Conservation (phyloP, 768 basidiomycete species). For the Neoboletus brunneissimus region DNA sequence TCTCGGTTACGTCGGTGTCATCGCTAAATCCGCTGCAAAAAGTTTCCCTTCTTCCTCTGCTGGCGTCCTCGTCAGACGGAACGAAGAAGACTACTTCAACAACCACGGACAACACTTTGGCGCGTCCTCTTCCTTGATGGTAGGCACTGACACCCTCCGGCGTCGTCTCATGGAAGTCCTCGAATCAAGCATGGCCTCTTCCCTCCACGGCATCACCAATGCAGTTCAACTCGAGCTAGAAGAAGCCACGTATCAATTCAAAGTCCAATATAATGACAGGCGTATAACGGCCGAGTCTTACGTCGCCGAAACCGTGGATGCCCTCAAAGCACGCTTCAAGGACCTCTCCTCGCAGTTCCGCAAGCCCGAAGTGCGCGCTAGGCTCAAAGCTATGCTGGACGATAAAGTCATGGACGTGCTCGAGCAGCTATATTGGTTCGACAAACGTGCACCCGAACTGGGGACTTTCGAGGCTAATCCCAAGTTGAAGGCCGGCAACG, state of each 20-base stretch:
- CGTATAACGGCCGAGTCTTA: constrained; percentile 94
- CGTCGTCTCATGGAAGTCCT: constrained; percentile 94
- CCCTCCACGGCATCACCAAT: constrained; percentile 93
- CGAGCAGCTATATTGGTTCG: constrained; percentile 96
- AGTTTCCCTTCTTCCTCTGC: constrained; percentile 46
- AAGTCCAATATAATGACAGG: constrained; percentile 96
- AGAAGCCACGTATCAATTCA: constrained; percentile 98
- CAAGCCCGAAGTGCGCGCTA: constrained; percentile 82
- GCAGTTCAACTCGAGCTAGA: constrained; percentile 96
- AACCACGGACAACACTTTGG: constrained; percentile 62
- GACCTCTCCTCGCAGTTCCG: constrained; percentile 82
- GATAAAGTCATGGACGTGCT: constrained; percentile 97
- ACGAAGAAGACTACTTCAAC: constrained; percentile 68
- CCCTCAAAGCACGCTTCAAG: constrained; percentile 86
- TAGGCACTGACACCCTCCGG: constrained; percentile 88
- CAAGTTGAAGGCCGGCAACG: constrained; percentile 65
- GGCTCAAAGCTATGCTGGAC: constrained; percentile 90
- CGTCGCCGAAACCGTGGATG: constrained; percentile 95
- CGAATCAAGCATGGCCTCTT: constrained; percentile 96
- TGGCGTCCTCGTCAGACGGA: constrained; percentile 48
- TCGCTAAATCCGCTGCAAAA: constrained; percentile 74
- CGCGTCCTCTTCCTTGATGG: constrained; percentile 66
- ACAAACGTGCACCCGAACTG: constrained; percentile 80
- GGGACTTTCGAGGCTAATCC: constrained; percentile 65
- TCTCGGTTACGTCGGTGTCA: constrained; percentile 95